A percentile compares a stretch with the other conserved stretches of the same genome.
Conservation (phyloP, 768 basidiomycete genomes). For the Lactarius sp. region DNA sequence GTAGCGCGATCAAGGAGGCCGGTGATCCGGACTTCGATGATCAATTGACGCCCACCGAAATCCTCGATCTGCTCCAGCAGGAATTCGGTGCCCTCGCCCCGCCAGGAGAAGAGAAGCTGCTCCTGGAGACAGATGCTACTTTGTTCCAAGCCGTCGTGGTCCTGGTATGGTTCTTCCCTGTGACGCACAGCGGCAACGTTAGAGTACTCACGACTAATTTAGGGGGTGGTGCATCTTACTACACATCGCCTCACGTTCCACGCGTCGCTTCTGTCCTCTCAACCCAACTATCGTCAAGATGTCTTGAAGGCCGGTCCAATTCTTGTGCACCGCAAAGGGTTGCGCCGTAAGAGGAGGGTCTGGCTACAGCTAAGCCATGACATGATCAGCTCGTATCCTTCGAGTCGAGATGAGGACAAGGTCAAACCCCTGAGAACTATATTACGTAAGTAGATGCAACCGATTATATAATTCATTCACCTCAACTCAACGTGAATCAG, state of each 20-base stretch:
- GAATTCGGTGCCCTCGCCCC: slow-evolving; percentile 53
- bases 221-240: slow-evolving; percentile 60
- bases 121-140: slow-evolving; percentile 50
- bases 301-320: slow-evolving; percentile 50
- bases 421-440: slow-evolving; percentile 49
- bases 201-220: slow-evolving; percentile 5
- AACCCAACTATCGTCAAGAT: slow-evolving; percentile 33
- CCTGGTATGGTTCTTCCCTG: slow-evolving; percentile 33
- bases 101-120: slow-evolving; percentile 43
- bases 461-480: background rate
- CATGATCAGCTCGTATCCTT: slow-evolving; percentile 54
- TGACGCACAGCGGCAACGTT: slow-evolving; percentile 14
- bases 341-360: slow-evolving; percentile 44
- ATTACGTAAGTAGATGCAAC: slow-evolving; percentile 39
- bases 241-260: slow-evolving; percentile 64
- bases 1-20: background rate
- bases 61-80: slow-evolving; percentile 46
- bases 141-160: slow-evolving; percentile 46
- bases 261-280: slow-evolving; percentile 49
- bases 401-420: slow-evolving; percentile 49
- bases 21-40: slow-evolving; percentile 18
- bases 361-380: slow-evolving; percentile 62
- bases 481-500: slow-evolving; percentile 32
- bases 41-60: slow-evolving; percentile 41
- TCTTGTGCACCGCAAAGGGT: slow-evolving; percentile 42